Evolutionary conservation across 1,284 basidiomycete species (phyloP), one percentile per base, ranked within the genome.

Genomic region (Ustilago hordei): DNA sequence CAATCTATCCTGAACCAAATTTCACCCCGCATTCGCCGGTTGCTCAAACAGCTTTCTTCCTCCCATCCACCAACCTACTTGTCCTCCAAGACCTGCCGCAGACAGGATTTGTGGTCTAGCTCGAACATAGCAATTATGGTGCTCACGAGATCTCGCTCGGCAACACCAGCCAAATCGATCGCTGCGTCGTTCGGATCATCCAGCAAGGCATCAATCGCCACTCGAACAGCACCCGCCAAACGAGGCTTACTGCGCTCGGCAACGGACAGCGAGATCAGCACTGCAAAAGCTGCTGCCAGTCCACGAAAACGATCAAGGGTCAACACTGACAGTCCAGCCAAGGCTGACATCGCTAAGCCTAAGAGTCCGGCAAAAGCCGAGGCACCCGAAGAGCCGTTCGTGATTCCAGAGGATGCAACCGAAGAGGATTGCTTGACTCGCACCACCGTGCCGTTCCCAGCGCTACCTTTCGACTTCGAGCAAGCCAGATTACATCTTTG

Each of bases 401-500:
- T 76, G 4, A 76, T 76, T 15, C 74, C 74, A 8, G 34, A 57
- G 9, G 55, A 76, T 55, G 74, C 69, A 28, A 43, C 36, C 43
- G 75, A 77, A 43, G 70, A 69, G 50, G 75, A 78, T 52, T 78
- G 75, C 53, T 39, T 61, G 55, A 57, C 60, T 39, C 66, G 77
- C 6, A 82, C 80, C 3, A 82, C 79, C 8, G 68, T 79, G 1
- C 55, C 72, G 0, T 75, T 74, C 17, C 80, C 80, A 2, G 65
- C 55, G 4, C 89, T 95, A 35, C 89, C 90, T 4, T 95, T 96
- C 87, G 89, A 90, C 19, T 91, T 94, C 74, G 89, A 91, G 45
- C 89, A 91, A 4, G 94, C 93, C 0, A 92, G 91, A 82, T 72
- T 87, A 13, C 93, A 95, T 83, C 89, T 95, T 28, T 89, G 91